A percentile compares a stretch with the other conserved stretches of the same genome.
These are phyloP conservation scores for Pythium vanterpoolii DNA, from an alignment of 352 stramenopile species.

Conservation along the genomic window DNA sequence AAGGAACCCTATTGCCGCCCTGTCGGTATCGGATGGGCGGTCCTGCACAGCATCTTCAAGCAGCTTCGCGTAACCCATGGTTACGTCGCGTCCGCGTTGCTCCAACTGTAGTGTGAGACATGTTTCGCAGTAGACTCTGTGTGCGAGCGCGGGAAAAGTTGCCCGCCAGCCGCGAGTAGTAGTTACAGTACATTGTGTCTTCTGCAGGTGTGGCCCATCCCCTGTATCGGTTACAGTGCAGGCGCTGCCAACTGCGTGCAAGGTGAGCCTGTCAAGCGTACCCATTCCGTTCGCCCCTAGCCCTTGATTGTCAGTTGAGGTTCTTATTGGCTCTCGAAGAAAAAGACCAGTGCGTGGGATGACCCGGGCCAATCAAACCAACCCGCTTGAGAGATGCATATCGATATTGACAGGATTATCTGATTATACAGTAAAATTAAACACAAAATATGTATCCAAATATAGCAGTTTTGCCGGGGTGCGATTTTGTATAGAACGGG, in stretches of 20 bases:
- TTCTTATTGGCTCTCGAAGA: constrained; percentile 2
- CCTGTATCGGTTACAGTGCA: not conserved
- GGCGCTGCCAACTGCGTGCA: no score
- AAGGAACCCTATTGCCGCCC: no score
- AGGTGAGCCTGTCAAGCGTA: not conserved
- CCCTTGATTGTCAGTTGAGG: constrained; percentile 1
- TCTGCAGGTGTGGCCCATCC: not conserved
- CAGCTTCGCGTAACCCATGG: no score
- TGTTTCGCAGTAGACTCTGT: no score
- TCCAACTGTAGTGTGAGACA: no score
- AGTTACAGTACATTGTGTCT: not conserved
- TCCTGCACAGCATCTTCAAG: no score
- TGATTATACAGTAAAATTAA: not conserved
- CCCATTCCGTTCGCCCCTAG: not conserved
- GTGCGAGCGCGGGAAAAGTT: no score
- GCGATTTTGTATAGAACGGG: not conserved
- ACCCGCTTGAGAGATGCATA: not conserved
- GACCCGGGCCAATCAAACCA: not conserved
- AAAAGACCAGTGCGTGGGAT: not conserved
- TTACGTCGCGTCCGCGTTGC: no score
- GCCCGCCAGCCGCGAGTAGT: no score
- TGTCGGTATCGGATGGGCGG: no score
- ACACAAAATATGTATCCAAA: no score
- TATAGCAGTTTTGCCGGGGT: no score
- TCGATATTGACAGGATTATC: not conserved